Conservation (phyloP, 768 basidiomycete genomes). For the Tylopilus rubrobrunneus region DNA sequence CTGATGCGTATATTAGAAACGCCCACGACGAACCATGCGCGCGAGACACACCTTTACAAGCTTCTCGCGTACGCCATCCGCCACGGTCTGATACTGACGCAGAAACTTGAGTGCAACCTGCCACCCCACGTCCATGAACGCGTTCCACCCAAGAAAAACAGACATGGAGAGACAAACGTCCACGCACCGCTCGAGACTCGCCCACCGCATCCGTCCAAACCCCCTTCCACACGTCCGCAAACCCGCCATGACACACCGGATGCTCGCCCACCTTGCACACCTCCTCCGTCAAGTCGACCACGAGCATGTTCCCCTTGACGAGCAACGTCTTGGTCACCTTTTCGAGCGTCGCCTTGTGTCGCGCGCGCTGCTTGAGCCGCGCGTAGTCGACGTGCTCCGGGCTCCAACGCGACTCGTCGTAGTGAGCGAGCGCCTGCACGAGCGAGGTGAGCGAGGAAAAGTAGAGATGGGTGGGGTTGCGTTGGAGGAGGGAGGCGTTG, state of each 20-base stretch:
- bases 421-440: conserved; percentile 49
- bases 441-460: conserved; percentile 53
- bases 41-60: conserved; percentile 40
- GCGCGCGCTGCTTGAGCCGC: conserved; percentile 51
- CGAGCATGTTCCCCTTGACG: conserved; percentile 44
- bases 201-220: conserved; percentile 47
- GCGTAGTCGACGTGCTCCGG: conserved; percentile 52
- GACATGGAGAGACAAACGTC: background rate
- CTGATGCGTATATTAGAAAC: conserved; percentile 27
- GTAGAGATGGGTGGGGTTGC: conserved; percentile 45
- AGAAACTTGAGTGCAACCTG: conserved; percentile 59
- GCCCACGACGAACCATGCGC: background rate
- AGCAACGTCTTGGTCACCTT: conserved; percentile 52
- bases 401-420: conserved; percentile 56
- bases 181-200: conserved; percentile 24
- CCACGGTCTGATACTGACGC: conserved; percentile 44
- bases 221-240: conserved; percentile 62
- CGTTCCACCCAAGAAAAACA: background rate
- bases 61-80: conserved; percentile 48
- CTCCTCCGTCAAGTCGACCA: conserved; percentile 56
- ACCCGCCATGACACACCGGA: conserved; percentile 51
- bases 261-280: conserved; percentile 43
- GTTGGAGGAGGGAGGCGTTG: conserved; percentile 55
- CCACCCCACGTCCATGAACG: background rate
- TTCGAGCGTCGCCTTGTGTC: conserved; percentile 53